phyloP scores from a whole-genome alignment of 2,329 filamentous ascomycete species.

The Didymella arachidicola region DNA sequence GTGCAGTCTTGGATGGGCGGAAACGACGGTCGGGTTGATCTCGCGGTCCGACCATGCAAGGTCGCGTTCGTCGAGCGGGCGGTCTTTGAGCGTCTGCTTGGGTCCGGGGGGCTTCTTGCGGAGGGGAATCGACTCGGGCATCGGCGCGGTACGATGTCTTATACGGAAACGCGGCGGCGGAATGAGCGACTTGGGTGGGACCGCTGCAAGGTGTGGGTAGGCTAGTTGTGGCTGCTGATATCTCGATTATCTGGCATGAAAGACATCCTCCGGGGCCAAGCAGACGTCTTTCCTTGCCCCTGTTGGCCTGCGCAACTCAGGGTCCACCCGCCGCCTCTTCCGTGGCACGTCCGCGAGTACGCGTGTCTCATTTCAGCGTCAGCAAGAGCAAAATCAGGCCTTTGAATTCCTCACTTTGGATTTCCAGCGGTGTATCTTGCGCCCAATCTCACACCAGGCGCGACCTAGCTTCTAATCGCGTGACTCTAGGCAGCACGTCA shows the following conservation, averaged over 20 bases:
- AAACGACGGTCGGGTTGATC: slow-evolving; percentile 28
- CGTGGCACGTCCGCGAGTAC: background rate
- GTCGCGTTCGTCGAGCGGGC: slow-evolving; percentile 24
- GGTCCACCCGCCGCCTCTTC: background rate
- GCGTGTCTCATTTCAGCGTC: background rate
- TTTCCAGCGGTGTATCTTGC: background rate
- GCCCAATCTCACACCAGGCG: background rate
- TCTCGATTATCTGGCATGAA: slow-evolving; percentile 14
- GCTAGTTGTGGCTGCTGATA: slow-evolving; percentile 21
- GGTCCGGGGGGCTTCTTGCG: slow-evolving; percentile 35
- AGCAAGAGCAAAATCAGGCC: background rate
- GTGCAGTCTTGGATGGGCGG: background rate
- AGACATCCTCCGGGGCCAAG: slow-evolving; percentile 3
- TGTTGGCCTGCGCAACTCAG: background rate
- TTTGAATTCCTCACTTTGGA: no score
- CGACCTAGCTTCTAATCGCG: background rate
- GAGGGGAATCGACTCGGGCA: slow-evolving; percentile 50
- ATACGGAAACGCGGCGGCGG: slow-evolving; percentile 14
- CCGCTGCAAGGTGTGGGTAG: slow-evolving; percentile 20
- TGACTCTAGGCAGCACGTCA: slow-evolving; percentile 16
- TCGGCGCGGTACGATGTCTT: slow-evolving; percentile 38
- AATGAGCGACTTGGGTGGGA: slow-evolving; percentile 8
- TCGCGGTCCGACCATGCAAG: slow-evolving; percentile 23
- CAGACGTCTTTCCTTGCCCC: background rate
- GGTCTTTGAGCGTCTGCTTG: slow-evolving; percentile 14